Evolutionary conservation across 1,139 yeast genomes (phyloP).

Genomic region (Lodderomyces parapsilosis): DNA sequence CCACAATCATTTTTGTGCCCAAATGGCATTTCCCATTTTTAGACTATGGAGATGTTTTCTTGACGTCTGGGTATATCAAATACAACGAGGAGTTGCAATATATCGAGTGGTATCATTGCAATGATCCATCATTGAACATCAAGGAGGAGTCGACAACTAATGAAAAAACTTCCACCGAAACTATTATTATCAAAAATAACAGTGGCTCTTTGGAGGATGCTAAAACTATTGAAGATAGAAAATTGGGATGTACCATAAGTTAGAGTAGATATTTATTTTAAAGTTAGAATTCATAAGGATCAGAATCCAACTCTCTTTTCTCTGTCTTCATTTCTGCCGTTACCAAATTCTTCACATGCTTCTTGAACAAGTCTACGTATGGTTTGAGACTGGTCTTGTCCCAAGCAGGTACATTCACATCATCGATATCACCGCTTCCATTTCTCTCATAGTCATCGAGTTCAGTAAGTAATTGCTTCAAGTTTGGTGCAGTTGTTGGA

Average conservation of each 20-base stretch:
- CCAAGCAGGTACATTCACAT: constrained; percentile 36
- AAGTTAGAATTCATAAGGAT: constrained; percentile 5
- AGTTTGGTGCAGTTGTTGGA: constrained; percentile 79
- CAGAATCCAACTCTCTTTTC: constrained; percentile 34
- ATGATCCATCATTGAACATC: constrained; percentile 7
- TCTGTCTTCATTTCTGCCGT: constrained; percentile 58
- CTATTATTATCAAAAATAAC: constrained; percentile 38
- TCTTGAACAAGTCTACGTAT: constrained; percentile 68
- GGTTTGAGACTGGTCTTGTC: constrained; percentile 74
- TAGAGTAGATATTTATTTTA: constrained; percentile 8
- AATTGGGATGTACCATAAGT: constrained; percentile 21
- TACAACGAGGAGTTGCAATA: constrained; percentile 52
- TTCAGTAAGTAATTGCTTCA: constrained; percentile 58
- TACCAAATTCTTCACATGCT: constrained; percentile 57
- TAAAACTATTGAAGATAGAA: constrained; percentile 19
- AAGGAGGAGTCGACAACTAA: constrained; percentile 7
- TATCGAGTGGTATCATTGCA: constrained; percentile 68
- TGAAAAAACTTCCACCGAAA: constrained; percentile 19
- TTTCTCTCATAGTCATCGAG: constrained; percentile 43
- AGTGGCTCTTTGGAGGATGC: constrained; percentile 37
- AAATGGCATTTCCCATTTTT: constrained; percentile 60
- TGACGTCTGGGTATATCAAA: constrained; percentile 56
- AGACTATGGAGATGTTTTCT: constrained; percentile 41
- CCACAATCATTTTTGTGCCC: constrained; percentile 70
- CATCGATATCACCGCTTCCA: constrained; percentile 16